Evolutionary conservation across 1,284 basidiomycete species (phyloP), one percentile per base, ranked within the genome.

Genomic region (Mycena sp.): DNA sequence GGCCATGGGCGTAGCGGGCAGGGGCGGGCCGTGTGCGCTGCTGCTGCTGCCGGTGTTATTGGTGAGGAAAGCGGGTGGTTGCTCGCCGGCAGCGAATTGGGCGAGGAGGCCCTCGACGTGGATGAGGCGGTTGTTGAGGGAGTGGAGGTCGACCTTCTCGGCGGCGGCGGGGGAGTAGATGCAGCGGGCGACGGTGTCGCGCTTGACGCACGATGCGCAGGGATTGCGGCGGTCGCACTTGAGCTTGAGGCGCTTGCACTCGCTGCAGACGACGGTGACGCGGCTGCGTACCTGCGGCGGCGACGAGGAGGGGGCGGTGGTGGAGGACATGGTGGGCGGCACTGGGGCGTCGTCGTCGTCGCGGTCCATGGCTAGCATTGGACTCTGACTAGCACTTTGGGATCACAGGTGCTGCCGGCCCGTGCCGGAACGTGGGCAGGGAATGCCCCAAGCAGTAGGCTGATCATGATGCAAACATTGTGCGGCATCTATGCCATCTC

Each of bases 181-280:
- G 69, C 92, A 93, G 67, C 89, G 81, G 2, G 81, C 76, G 9
- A 90, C 84, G 0, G 90, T 92, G 70, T 91, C 89, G 61, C 91
- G 87, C 73, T 93, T 93, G 29, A 86, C 81, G 68, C 92, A 93
- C 26, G 87, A 89, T 2, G 86, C 86, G 68, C 91, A 93, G 0
- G 91, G 91, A 1, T 82, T 86, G 23, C 88, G 83, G 51, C 91
- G 81, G 77, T 93, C 92, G 73, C 91, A 93, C 76, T 89, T 92
- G 56, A 93, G 83, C 71, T 93, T 93, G 54, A 93, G 82, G 10
- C 91, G 90, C 75, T 93, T 93, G 79, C 91, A 93, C 90, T 93
- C 65, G 29, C 58, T 60, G 53, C 66, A 60, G 35, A 61, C 51
- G 32, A 35, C 32, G 32, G 32, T 35, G 32, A 35, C 14, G 32